phyloP scores from a whole-genome alignment of 345 rosid genomes.

The Kernera saxatilis region DNA sequence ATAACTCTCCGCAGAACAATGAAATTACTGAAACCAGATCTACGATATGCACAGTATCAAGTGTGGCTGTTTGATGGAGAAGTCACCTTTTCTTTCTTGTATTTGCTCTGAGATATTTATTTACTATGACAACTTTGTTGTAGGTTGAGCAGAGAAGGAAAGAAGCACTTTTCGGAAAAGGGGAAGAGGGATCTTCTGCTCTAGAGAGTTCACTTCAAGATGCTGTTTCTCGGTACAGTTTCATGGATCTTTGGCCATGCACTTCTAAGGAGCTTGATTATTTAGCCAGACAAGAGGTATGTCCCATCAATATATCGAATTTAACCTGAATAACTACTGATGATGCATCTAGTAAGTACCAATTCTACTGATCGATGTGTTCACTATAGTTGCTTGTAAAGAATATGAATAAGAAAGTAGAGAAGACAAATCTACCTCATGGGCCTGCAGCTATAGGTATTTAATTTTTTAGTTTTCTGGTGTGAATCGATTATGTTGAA shows the following conservation, averaged over 20 bases:
- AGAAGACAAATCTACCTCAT: constrained; percentile 45
- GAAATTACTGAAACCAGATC: neutral
- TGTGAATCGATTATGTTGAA: neutral
- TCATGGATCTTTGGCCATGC: constrained; percentile 97
- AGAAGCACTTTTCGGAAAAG: constrained; percentile 74
- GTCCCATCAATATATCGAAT: neutral
- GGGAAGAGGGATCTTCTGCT: constrained; percentile 59
- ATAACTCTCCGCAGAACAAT: neutral
- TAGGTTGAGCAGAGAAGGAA: constrained; percentile 95
- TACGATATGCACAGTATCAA: neutral
- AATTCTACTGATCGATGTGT: neutral
- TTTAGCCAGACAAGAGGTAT: constrained; percentile 89
- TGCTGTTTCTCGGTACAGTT: constrained; percentile 75
- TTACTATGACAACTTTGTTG: neutral
- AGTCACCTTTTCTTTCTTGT: neutral
- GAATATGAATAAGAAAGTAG: constrained; percentile 66
- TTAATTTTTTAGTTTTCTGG: constrained; percentile 1
- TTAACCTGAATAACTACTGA: neutral
- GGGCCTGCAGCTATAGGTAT: constrained; percentile 49
- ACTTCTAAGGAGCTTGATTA: constrained; percentile 79
- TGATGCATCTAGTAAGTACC: neutral
- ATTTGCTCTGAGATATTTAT: neutral
- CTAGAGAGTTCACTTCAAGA: constrained; percentile 70
- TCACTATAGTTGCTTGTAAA: constrained; percentile 63
- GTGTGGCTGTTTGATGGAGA: neutral